Percentiles rank a stretch among this genome's conserved stretches.
phyloP scores from a whole-genome alignment of 1,284 basidiomycete genomes.

The Ceratobasidium papillatum region DNA sequence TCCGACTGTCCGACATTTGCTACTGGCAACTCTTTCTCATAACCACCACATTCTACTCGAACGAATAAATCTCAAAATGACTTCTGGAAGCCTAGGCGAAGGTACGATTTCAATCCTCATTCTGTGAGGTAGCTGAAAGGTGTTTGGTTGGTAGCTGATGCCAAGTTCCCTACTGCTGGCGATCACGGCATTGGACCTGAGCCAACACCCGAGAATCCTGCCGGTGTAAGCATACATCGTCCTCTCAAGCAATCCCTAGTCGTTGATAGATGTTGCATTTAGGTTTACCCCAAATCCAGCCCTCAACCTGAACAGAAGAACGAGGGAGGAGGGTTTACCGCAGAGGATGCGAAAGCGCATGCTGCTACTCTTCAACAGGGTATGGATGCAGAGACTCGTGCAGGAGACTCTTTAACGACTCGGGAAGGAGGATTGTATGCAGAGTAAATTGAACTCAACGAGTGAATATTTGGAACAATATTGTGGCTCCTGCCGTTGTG shows the following conservation, averaged over 20 bases:
- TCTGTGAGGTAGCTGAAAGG: background rate
- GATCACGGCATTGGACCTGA: conserved; percentile 21
- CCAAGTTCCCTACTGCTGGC: conserved; percentile 26
- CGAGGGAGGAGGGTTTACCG: background rate
- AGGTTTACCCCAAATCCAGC: conserved; percentile 33
- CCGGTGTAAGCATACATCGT: background rate
- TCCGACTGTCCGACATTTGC: background rate
- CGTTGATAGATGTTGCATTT: background rate
- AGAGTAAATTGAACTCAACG: background rate
- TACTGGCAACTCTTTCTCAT: background rate
- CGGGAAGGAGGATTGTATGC: conserved; percentile 28
- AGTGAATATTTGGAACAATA: background rate
- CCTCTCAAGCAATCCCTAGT: background rate
- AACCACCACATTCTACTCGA: background rate
- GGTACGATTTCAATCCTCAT: background rate
- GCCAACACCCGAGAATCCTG: conserved; percentile 26
- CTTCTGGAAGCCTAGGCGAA: conserved; percentile 12
- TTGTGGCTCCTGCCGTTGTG: no score
- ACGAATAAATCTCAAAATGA: background rate
- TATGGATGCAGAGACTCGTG: conserved; percentile 18
- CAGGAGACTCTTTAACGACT: conserved; percentile 28
- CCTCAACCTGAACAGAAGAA: conserved; percentile 20
- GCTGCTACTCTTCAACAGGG: conserved; percentile 8
- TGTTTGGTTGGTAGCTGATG: conserved; percentile 2
- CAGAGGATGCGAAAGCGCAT: conserved; percentile 5